Evolutionary conservation across 148 eudicot species (phyloP), one percentile per base, ranked within the genome.

Genomic region (Camellia lanceoleosa): DNA sequence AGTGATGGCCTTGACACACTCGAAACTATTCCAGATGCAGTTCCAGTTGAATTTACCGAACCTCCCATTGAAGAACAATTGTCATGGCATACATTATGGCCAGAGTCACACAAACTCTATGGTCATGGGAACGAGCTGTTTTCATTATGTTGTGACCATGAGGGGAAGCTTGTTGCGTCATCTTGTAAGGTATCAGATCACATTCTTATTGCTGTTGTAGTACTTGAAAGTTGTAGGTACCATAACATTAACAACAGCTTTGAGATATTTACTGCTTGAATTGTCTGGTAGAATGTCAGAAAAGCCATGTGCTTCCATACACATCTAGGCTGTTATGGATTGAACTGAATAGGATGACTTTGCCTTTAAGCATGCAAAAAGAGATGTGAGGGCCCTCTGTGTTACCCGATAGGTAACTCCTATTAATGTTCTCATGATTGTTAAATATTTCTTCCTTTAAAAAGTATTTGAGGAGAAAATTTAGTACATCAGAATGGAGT

Each of bases 51-150:
- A 68, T 85, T 96, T 78, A 96, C 98, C 60, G 97, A 93, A 82
- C 92, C 94, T 80, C 99, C 99, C 19, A 96, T 96, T 82, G 98
- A 95, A 79, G 99, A 95, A 73, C 99, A 96, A 87, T 80, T 96
- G 60, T 87, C 94, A 79, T 96, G 94, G 94, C 91, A 96, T 82
- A 96, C 99, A 71, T 83, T 93, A 73, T 96, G 99, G 99, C 98
- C 98, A 0, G 99, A 93, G 79, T 87, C 98, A 0, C 97, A 93
- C 89, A 96, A 95, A 80, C 98, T 95, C 66, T 96, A 96, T 56
- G 99, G 98, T 61, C 99, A 96, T 83, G 99, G 99, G 56, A 93
- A 96, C 89, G 99, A 96, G 80, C 79, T 93, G 52, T 96, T 90
- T 82, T 89, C 99, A 78, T 52, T 96, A 46, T 93, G 98, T 83